Evolutionary conservation across 202 grass and related monocot genomes (phyloP).

Genomic region (Panicum virgatum): DNA sequence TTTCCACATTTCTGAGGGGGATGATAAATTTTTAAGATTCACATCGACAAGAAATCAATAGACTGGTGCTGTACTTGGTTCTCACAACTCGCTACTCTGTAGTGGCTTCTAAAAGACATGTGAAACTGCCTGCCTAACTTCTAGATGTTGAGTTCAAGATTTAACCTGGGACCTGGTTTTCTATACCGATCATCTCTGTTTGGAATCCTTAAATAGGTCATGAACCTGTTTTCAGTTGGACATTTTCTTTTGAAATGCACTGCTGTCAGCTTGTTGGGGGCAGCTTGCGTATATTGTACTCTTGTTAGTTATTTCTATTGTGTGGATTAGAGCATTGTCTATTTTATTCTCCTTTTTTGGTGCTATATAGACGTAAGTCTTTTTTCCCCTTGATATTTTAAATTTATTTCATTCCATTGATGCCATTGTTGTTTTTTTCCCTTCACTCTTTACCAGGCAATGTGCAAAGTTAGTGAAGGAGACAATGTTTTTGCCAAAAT

Average conservation of each 20-base stretch:
- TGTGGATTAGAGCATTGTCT: constrained; percentile 20
- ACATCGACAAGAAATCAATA: background rate
- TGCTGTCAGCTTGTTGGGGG: background rate
- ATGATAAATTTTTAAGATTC: background rate
- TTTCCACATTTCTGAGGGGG: background rate
- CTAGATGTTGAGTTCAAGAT: constrained; percentile 10
- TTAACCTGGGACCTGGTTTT: background rate
- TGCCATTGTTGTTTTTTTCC: constrained; percentile 10
- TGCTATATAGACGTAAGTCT: background rate
- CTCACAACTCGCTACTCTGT: background rate
- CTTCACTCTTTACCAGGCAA: constrained; percentile 59
- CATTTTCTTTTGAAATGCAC: background rate
- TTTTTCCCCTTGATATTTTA: background rate
- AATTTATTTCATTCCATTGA: constrained; percentile 1
- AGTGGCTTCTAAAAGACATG: background rate
- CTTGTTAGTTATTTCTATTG: constrained; percentile 19
- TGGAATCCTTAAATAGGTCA: background rate
- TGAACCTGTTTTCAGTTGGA: background rate
- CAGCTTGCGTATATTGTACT: background rate
- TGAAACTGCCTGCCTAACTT: constrained; percentile 5
- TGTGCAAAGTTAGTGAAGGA: constrained; percentile 75
- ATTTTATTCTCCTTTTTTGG: constrained; percentile 16
- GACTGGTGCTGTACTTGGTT: background rate
- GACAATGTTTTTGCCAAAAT: constrained; percentile 78
- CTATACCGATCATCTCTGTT: background rate